Evolutionary conservation across 441 rosid species (phyloP), one percentile per base, ranked within the genome.

Genomic region (Jatropha podagrica): DNA sequence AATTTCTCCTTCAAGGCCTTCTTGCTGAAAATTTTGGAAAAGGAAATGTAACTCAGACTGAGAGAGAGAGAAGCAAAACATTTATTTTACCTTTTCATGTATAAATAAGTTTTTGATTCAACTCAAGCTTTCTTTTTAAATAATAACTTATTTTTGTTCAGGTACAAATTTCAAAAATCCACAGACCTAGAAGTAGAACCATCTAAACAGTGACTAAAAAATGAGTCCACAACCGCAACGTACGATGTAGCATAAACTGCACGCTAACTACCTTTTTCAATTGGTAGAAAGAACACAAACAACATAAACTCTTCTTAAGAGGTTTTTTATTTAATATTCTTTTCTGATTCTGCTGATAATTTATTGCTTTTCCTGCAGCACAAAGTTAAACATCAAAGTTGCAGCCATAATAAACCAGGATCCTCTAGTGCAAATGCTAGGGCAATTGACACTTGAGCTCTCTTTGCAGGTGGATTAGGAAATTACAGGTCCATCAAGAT

Each of bases 1-100:
- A 26, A 93, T 80, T 86, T 92, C 98, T 73, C 83, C 84, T 83
- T 94, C 93, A 27, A 91, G 90, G 83, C 94, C 92, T 78, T 91
- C 91, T 79, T 90, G 97, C 98, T 96, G 82, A 61, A 71, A 83
- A 65, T 85, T 75, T 2, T 32, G 79, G 67, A 66, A 27, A 74
- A 49, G 46, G 63, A 26, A 62, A 55, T 2, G 76, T 10, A 56
- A 27, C 63, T 77, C 32, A 81, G 67, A 74, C 17, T 63, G 44
- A 32, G 15, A 9, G 11, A 7, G 20, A 5, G 8, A 5, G 23
- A 11, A 37, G 7, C 23, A 41, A 40, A 20, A 56, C 18, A 32
- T 46, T 44, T 13, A 26, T 51, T 42, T 3, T 4, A 46, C 32
- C 23, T 20, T 73, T 41, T 38, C 20, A 56, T 27, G 9, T 17